These are phyloP conservation scores for Coemansia sp. DNA, from an alignment of 192 early-diverging fungal species.

Conservation along the genomic window DNA sequence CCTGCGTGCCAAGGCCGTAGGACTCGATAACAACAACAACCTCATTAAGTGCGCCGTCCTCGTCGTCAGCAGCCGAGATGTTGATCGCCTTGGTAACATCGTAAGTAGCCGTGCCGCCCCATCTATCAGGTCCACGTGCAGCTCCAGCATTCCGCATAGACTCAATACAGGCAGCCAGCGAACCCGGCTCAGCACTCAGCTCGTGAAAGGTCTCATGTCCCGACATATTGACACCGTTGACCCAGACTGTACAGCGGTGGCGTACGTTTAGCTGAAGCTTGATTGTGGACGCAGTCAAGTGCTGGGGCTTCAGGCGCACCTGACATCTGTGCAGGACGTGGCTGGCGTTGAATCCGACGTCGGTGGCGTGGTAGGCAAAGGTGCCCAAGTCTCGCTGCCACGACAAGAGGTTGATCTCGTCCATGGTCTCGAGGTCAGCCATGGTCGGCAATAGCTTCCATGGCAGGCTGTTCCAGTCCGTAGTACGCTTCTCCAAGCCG, in stretches of 20 bases:
- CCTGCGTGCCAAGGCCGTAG: conserved; percentile 73
- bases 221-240: conserved; percentile 75
- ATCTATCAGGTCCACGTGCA: conserved; percentile 62
- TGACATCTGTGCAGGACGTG: conserved; percentile 65
- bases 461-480: conserved; percentile 44
- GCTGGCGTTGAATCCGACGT: conserved; percentile 64
- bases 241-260: conserved; percentile 69
- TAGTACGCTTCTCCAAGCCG: conserved; percentile 43
- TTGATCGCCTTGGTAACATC: conserved; percentile 53
- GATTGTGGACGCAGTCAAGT: conserved; percentile 36
- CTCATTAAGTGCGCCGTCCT: conserved; percentile 64
- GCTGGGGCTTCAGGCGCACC: conserved; percentile 51
- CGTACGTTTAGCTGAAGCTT: conserved; percentile 69
- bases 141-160: conserved; percentile 36
- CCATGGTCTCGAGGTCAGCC: conserved; percentile 55
- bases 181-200: conserved; percentile 49
- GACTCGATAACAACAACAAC: conserved; percentile 75
- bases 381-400: conserved; percentile 49
- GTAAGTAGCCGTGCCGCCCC: conserved; percentile 64
- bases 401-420: conserved; percentile 54
- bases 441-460: conserved; percentile 57
- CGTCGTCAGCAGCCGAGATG: conserved; percentile 35
- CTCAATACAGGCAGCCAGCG: conserved; percentile 9
- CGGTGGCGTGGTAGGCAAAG: conserved; percentile 62
- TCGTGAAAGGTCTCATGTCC: conserved; percentile 79